These are phyloP conservation scores for Miamiensis avidus DNA, from an alignment of 169 alveolate species.

Conservation along the genomic window DNA sequence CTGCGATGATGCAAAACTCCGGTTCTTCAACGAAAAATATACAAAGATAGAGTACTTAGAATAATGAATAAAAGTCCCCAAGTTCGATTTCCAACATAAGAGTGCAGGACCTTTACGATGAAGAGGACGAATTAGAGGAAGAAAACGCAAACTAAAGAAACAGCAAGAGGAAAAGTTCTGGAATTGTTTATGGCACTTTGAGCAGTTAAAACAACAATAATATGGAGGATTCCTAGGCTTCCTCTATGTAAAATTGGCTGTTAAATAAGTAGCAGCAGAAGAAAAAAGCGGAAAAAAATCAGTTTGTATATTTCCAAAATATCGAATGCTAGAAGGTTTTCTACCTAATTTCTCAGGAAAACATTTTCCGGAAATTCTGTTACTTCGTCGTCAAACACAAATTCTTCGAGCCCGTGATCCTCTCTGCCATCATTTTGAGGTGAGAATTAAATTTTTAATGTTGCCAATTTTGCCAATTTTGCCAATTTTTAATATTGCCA, in stretches of 20 bases:
- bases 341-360: neutral
- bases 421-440: conserved; percentile 68
- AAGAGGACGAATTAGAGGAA: conserved; percentile 4
- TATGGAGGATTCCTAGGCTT: neutral
- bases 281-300: neutral
- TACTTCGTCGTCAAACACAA: neutral
- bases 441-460: conserved; percentile 70
- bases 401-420: conserved; percentile 7
- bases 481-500: conserved; percentile 19
- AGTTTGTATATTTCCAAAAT: conserved; percentile 26
- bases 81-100: neutral
- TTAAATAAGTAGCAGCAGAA: neutral
- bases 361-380: conserved; percentile 2
- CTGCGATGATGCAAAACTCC: neutral
- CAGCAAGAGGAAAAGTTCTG: neutral
- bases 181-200: neutral
- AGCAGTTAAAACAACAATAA: neutral
- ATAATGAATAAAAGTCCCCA: neutral
- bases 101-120: neutral
- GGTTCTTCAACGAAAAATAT: neutral
- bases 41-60: neutral
- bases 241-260: neutral
- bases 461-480: conserved; percentile 20
- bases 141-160: neutral
- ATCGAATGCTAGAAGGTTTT: conserved; percentile 4